These are phyloP conservation scores for Aspergillus sp. DNA, from an alignment of 2,329 filamentous ascomycete species.

Conservation along the genomic window DNA sequence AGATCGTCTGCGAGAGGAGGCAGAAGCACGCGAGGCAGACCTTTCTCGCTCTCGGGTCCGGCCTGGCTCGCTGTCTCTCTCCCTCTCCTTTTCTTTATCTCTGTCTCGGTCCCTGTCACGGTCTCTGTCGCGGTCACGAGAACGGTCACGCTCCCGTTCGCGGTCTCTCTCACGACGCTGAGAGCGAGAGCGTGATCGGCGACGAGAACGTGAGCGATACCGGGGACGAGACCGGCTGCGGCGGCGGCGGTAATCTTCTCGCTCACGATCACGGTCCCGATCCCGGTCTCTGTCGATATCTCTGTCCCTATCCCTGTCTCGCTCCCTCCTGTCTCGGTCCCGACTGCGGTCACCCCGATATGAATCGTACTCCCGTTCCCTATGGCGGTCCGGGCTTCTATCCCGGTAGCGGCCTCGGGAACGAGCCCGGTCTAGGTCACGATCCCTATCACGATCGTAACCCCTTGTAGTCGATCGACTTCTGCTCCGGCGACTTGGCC, in stretches of 20 bases:
- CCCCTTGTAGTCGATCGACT: slow-evolving; percentile 32
- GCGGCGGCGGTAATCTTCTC: slow-evolving; percentile 19
- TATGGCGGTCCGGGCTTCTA: slow-evolving; percentile 5
- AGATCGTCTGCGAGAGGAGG: slow-evolving; percentile 27
- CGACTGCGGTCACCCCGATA: slow-evolving; percentile 10
- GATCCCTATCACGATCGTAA: slow-evolving; percentile 25
- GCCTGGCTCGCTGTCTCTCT: slow-evolving; percentile 12
- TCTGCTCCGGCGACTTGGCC: slow-evolving; percentile 33
- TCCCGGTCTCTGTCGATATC: slow-evolving; percentile 12
- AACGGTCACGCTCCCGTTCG: slow-evolving; percentile 8
- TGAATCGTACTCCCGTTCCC: slow-evolving; percentile 11
- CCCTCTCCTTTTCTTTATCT: slow-evolving; percentile 13
- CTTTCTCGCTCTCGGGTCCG: slow-evolving; percentile 14
- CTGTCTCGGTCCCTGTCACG: slow-evolving; percentile 13
- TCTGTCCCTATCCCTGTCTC: slow-evolving; percentile 12
- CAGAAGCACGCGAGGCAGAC: slow-evolving; percentile 18
- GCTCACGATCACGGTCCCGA: slow-evolving; percentile 12
- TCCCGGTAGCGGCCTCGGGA: slow-evolving; percentile 12
- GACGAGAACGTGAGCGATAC: slow-evolving; percentile 15
- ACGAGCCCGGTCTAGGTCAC: slow-evolving; percentile 16
- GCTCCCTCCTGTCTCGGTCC: slow-evolving; percentile 4
- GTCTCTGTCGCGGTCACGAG: slow-evolving; percentile 6
- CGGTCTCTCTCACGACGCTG: slow-evolving; percentile 6
- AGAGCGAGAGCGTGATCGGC: slow-evolving; percentile 21
- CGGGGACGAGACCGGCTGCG: slow-evolving; percentile 13